Percentiles rank a stretch among this genome's conserved stretches.
phyloP scores from a whole-genome alignment of 2,329 filamentous ascomycete genomes.

The Penicillium capsulatum region DNA sequence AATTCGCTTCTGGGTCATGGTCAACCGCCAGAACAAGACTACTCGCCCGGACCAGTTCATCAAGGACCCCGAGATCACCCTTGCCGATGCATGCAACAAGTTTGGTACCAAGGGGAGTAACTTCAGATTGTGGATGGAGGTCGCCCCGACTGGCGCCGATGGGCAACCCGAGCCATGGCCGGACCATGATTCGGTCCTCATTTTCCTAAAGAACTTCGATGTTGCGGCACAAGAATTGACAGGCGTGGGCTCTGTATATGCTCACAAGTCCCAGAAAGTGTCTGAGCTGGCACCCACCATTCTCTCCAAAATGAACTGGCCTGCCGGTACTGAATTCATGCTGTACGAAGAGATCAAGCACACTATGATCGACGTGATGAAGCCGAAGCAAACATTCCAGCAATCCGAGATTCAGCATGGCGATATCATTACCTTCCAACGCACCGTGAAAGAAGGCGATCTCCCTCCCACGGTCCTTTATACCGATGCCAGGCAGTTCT shows the following conservation, averaged over 20 bases:
- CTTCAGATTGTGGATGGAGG: slow-evolving; percentile 84
- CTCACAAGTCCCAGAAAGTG: slow-evolving; percentile 81
- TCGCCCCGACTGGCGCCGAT: slow-evolving; percentile 63
- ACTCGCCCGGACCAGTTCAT: slow-evolving; percentile 85
- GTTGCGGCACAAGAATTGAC: slow-evolving; percentile 67
- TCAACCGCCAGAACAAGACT: slow-evolving; percentile 97
- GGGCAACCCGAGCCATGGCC: slow-evolving; percentile 66
- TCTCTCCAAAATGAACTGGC: slow-evolving; percentile 79
- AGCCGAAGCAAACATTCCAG: slow-evolving; percentile 81
- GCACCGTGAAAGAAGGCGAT: slow-evolving; percentile 47
- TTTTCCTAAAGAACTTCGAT: slow-evolving; percentile 93
- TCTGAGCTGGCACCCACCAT: slow-evolving; percentile 77
- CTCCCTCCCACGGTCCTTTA: slow-evolving; percentile 47
- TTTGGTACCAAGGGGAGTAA: slow-evolving; percentile 63
- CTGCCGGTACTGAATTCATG: slow-evolving; percentile 64
- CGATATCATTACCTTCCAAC: slow-evolving; percentile 94
- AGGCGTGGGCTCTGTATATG: slow-evolving; percentile 80
- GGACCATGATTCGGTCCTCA: slow-evolving; percentile 61
- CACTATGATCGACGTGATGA: slow-evolving; percentile 92
- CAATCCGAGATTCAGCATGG: slow-evolving; percentile 94
- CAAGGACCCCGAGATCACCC: slow-evolving; percentile 67
- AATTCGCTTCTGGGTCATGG: slow-evolving; percentile 91
- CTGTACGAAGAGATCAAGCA: slow-evolving; percentile 98
- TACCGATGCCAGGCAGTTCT: slow-evolving; percentile 74
- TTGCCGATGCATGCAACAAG: slow-evolving; percentile 69